A percentile compares a stretch with the other conserved stretches of the same genome.
These are phyloP conservation scores for Leishmania martiniquensis DNA, from an alignment of 208 protist species.

Conservation along the genomic window DNA sequence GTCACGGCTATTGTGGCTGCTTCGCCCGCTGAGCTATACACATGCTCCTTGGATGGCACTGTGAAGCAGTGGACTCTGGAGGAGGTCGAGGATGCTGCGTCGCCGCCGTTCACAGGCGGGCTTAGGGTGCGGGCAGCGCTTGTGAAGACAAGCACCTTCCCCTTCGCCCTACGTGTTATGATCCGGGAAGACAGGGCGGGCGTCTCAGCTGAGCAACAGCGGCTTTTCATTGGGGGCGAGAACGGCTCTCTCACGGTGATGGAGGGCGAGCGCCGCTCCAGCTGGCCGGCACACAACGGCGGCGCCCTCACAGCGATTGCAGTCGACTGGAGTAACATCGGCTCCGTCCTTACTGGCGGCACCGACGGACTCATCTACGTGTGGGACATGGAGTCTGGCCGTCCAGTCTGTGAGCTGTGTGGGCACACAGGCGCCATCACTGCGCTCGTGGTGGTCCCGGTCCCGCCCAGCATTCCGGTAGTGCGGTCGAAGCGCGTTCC, in stretches of 20 bases:
- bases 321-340: constrained; percentile 30
- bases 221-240: constrained; percentile 63
- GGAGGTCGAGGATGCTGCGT: constrained; percentile 6
- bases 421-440: constrained; percentile 74
- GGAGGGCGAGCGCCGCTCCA: constrained; percentile 54
- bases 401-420: constrained; percentile 59
- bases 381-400: constrained; percentile 62
- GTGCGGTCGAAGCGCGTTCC: constrained; percentile 16
- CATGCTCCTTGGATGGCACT: constrained; percentile 76
- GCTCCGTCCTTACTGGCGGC: constrained; percentile 68
- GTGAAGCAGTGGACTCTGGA: constrained; percentile 69
- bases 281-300: constrained; percentile 61
- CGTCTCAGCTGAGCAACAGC: constrained; percentile 5
- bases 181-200: constrained; percentile 29
- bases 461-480: constrained; percentile 23
- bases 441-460: constrained; percentile 34
- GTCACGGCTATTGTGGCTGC: constrained; percentile 64
- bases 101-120: constrained; percentile 12
- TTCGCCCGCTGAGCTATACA: constrained; percentile 53
- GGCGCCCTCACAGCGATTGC: constrained; percentile 68
- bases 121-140: constrained; percentile 27
- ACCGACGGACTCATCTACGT: constrained; percentile 74
- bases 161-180: constrained; percentile 54
- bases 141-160: constrained; percentile 44
- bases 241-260: constrained; percentile 71